A percentile compares a stretch with the other conserved stretches of the same genome.
These are phyloP conservation scores for Sherardia arvensis DNA, from an alignment of 257 asterid species.

Conservation along the genomic window DNA sequence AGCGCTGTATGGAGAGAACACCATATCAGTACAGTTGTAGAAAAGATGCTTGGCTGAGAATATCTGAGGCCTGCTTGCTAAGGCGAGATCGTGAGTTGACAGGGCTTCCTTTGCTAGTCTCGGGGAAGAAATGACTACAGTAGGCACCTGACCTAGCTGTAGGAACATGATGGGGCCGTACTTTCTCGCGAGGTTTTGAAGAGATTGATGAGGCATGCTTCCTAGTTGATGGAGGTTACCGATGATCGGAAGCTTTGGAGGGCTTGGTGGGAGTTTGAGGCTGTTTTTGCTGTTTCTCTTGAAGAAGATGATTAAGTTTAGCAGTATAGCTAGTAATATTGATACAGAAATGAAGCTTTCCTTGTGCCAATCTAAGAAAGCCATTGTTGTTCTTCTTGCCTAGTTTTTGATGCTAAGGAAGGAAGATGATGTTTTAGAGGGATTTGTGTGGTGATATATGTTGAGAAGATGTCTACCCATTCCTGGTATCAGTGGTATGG, in stretches of 20 bases:
- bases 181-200: conserved; percentile 26
- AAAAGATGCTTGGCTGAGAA: conserved; percentile 43
- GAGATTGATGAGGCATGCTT: conserved; percentile 41
- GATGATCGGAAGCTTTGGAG: conserved; percentile 41
- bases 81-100: conserved; percentile 33
- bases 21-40: conserved; percentile 42
- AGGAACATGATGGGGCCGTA: conserved; percentile 39
- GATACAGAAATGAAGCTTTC: conserved; percentile 11
- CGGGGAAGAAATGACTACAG: conserved; percentile 42
- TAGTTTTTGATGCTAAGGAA: not conserved
- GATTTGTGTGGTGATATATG: not conserved
- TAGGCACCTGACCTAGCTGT: conserved; percentile 46
- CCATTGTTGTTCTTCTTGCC: conserved; percentile 13
- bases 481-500: too few relatives aligned
- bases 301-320: conserved; percentile 2
- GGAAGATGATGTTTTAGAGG: not conserved
- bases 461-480: not conserved
- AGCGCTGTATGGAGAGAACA: conserved; percentile 37
- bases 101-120: conserved; percentile 39
- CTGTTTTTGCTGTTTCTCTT: conserved; percentile 2
- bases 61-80: conserved; percentile 40
- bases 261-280: conserved; percentile 34
- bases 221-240: conserved; percentile 60
- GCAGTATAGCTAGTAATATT: conserved; percentile 2
- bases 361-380: conserved; percentile 6